Percentiles rank a stretch among this genome's conserved stretches.
These are phyloP conservation scores for Sporothrix sp. DNA, from an alignment of 2,329 filamentous ascomycete genomes.

Conservation along the genomic window DNA sequence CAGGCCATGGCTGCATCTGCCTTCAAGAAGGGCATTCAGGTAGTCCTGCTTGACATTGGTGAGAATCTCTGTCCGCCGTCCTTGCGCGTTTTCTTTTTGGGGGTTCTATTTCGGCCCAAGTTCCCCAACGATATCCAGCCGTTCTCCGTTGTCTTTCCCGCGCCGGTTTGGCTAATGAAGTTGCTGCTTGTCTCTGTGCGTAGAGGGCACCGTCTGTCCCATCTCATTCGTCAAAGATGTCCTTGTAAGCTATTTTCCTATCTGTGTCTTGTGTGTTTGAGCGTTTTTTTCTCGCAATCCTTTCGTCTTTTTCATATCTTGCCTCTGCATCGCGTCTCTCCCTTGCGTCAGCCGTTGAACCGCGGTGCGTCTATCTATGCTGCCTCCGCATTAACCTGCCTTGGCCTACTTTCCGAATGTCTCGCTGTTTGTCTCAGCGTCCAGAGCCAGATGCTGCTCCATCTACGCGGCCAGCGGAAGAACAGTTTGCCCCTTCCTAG, in stretches of 20 bases:
- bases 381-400: slow-evolving; percentile 3
- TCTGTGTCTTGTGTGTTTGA: slow-evolving; percentile 12
- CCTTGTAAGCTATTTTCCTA: slow-evolving; percentile 49
- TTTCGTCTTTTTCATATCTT: background rate
- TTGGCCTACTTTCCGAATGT: background rate
- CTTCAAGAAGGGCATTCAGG: slow-evolving; percentile 29
- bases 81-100: background rate
- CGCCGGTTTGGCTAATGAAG: slow-evolving; percentile 28
- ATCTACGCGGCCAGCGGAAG: slow-evolving; percentile 3
- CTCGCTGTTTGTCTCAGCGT: background rate
- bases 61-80: slow-evolving; percentile 20
- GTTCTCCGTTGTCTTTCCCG: no score
- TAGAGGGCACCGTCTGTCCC: slow-evolving; percentile 74
- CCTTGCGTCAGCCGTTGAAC: slow-evolving; percentile 5
- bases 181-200: slow-evolving; percentile 11
- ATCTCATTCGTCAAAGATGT: slow-evolving; percentile 79
- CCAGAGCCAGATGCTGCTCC: slow-evolving; percentile 1
- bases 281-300: background rate
- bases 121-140: no score
- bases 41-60: slow-evolving; percentile 51
- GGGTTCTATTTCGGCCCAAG: no score
- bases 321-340: background rate
- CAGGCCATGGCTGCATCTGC: slow-evolving; percentile 14
- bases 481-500: no score
- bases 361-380: no score